Base-by-base conservation (phyloP, 371 early-diverging fungal genomes). In the Batkoa obscura region DNA sequence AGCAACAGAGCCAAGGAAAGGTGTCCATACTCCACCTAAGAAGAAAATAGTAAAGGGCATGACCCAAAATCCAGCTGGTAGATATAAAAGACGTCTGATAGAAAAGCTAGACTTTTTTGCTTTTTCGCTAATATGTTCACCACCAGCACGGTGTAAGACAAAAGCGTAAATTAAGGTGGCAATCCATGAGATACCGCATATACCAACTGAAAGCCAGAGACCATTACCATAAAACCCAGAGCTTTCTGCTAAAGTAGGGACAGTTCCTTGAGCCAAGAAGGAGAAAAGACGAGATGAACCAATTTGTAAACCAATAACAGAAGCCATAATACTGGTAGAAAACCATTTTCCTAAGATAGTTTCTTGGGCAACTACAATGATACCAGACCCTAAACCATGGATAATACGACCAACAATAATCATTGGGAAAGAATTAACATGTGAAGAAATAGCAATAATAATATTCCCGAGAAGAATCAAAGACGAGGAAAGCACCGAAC, bases 341-440 rank as follows among this genome's bases (percentile, higher is more conserved):
- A 77, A 77, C 78, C 78, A 77, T 54, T 74, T 72, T 0, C 72
- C 67, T 1, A 76, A 59, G 0, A 76, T 64, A 4, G 75, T 71
- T 62, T 77, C 74, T 63, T 77, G 78, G 66, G 72, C 70, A 2
- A 75, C 73, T 17, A 74, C 72, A 59, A 77, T 71, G 31, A 71
- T 55, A 38, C 72, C 72, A 43, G 68, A 66, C 3, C 78, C 78
- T 43, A 77, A 50, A n/a, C 57, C 77, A 52, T 72, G 74, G 5
- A 74, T 52, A 0, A 74, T 63, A 39, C 74, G 71, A n/a, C 69
- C 72, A 13, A 67, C 66, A 1, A 76, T 65, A 68, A 76, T 67
- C 6, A 71, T 35, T 2, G 65, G 58, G 57, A 67, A 74, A 0
- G 62, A 63, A 2, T 62, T 39, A 13, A 62, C 55, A 15, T 71